Evolutionary conservation across 139 green algal species (phyloP).

Genomic region (Auxenochlorella pyrenoidosa): DNA sequence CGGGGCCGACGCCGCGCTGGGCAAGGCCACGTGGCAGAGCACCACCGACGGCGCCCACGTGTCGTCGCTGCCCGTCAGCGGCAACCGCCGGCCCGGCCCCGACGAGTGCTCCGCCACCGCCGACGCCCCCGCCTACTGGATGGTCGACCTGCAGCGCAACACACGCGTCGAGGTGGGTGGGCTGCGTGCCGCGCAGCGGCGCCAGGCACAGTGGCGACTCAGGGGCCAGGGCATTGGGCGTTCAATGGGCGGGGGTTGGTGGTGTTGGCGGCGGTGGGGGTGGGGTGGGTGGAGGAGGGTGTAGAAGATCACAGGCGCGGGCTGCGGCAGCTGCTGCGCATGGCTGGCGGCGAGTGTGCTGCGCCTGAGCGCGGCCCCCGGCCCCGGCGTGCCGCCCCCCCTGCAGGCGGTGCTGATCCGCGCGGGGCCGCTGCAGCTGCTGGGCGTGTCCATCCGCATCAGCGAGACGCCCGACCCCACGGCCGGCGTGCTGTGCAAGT

Average conservation of each 20-base stretch:
- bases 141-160: slow-evolving; percentile 34
- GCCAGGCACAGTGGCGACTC: too few relatives aligned
- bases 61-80: slow-evolving; percentile 12
- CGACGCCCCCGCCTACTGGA: slow-evolving; percentile 7
- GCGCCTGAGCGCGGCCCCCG: too few relatives aligned
- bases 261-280: too few relatives aligned
- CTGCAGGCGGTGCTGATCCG: slow-evolving; percentile 35
- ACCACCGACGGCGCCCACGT: neutral
- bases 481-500: neutral
- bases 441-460: slow-evolving; percentile 14
- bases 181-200: neutral
- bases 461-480: neutral
- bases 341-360: too few relatives aligned
- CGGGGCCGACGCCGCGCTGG: slow-evolving; percentile 12
- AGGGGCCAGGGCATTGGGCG: too few relatives aligned
- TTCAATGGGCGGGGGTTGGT: too few relatives aligned
- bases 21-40: slow-evolving; percentile 30
- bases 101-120: slow-evolving; percentile 7
- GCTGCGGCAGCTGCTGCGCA: too few relatives aligned
- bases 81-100: neutral
- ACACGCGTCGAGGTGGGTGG: slow-evolving; percentile 16
- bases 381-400: neutral
- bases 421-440: slow-evolving; percentile 18
- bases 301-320: too few relatives aligned
- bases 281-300: too few relatives aligned